Evolutionary conservation across 108 stramenopile genomes (phyloP).

Genomic region (Pseudonitzschia multiseries): DNA sequence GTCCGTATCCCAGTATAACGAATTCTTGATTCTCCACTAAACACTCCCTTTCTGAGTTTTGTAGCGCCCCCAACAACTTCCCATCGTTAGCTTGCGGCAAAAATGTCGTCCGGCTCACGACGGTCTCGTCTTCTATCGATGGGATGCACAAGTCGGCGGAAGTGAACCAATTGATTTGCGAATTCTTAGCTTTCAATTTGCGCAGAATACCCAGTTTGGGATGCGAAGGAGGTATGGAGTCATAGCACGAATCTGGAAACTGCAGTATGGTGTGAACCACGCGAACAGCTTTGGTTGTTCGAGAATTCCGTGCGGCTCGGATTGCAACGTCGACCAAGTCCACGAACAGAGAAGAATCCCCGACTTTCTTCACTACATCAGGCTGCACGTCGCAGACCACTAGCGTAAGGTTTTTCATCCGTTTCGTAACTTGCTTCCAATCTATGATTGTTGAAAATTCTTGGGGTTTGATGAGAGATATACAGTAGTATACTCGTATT

Average conservation of each 20-base stretch:
- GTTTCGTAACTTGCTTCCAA: too few species aligned
- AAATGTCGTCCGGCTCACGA: conserved; percentile 29
- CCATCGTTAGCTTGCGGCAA: conserved; percentile 18
- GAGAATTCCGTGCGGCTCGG: conserved; percentile 28
- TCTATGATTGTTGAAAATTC: too few species aligned
- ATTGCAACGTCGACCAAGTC: conserved; percentile 28
- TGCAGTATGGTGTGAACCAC: conserved; percentile 2
- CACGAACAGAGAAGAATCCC: conserved; percentile 2
- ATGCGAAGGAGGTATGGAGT: conserved; percentile 34
- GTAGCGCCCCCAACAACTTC: conserved; percentile 9
- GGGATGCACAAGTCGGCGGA: conserved; percentile 18
- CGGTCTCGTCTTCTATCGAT: conserved; percentile 1
- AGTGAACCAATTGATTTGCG: conserved; percentile 19
- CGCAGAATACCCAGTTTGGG: conserved; percentile 37
- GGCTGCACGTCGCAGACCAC: conserved; percentile 41
- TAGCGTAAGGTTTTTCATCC: conserved; percentile 9
- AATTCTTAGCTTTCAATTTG: conserved; percentile 24
- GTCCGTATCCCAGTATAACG: conserved; percentile 29
- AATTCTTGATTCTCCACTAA: conserved; percentile 9
- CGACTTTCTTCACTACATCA: conserved; percentile 28
- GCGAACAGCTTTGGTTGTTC: conserved; percentile 3
- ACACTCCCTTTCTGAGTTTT: too few species aligned
- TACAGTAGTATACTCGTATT: too few species aligned
- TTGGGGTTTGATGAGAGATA: too few species aligned
- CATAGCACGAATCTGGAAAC: conserved; percentile 12